Evolutionary conservation across 345 rosid species (phyloP).

Genomic region (Erodium maritimum): DNA sequence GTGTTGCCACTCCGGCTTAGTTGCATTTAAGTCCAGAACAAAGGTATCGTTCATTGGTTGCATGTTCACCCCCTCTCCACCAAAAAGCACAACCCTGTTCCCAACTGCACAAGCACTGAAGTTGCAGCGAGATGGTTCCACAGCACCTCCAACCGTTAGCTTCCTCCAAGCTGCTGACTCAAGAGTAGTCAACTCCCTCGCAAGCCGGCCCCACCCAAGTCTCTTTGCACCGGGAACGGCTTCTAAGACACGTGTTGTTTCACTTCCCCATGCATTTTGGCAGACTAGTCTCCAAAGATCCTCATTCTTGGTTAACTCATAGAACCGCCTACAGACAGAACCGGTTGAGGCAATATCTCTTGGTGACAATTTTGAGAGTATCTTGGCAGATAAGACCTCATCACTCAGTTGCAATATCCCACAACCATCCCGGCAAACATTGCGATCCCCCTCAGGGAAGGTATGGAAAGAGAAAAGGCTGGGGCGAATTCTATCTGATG

Average conservation of each 20-base stretch:
- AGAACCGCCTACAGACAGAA: conserved; percentile 53
- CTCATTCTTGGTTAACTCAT: conserved; percentile 65
- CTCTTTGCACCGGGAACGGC: conserved; percentile 74
- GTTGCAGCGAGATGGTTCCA: conserved; percentile 85
- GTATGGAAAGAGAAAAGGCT: conserved; percentile 27
- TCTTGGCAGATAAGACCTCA: conserved; percentile 61
- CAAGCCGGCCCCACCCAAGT: conserved; percentile 77
- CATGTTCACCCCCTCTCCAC: conserved; percentile 93
- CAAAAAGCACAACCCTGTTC: conserved; percentile 71
- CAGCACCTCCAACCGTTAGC: conserved; percentile 74
- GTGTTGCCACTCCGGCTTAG: conserved; percentile 69
- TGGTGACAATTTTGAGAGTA: conserved; percentile 68
- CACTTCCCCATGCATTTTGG: conserved; percentile 83
- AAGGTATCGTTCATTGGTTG: conserved; percentile 93
- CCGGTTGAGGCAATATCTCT: conserved; percentile 75
- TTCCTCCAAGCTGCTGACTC: conserved; percentile 91
- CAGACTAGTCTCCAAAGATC: conserved; percentile 86
- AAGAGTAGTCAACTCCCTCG: conserved; percentile 76
- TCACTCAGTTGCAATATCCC: conserved; percentile 66
- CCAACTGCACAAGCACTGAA: conserved; percentile 91
- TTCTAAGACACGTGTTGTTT: conserved; percentile 64
- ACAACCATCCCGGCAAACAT: conserved; percentile 49
- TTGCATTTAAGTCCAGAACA: conserved; percentile 66
- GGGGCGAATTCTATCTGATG: conserved; percentile 26
- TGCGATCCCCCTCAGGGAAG: conserved; percentile 34